Evolutionary conservation across 371 early-diverging fungal species (phyloP).

Genomic region (Rhizopus arrhizus): DNA sequence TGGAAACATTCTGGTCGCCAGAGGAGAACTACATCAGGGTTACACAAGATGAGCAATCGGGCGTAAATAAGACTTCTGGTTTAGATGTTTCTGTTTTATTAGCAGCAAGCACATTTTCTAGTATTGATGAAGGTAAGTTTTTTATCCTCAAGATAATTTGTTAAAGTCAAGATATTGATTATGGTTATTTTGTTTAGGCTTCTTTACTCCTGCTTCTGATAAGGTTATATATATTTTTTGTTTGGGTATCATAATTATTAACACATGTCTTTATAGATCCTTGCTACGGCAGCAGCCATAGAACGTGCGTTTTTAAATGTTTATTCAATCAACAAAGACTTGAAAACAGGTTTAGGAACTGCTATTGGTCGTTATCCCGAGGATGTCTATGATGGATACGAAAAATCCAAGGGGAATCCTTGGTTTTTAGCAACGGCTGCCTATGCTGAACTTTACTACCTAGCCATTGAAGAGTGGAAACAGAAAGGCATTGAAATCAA

Average conservation of each 20-base stretch:
- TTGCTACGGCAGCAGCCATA: constrained; percentile 47
- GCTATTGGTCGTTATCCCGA: constrained; percentile 70
- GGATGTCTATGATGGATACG: constrained; percentile 66
- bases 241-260: neutral
- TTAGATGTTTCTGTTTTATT: constrained; percentile 67
- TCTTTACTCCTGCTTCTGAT: constrained; percentile 53
- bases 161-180: too few species aligned
- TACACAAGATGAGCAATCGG: constrained; percentile 44
- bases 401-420: constrained; percentile 59
- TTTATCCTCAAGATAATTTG: neutral
- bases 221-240: constrained; percentile 9
- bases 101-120: constrained; percentile 56
- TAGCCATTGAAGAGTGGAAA: constrained; percentile 35
- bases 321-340: constrained; percentile 53
- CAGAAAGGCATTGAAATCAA: constrained; percentile 43
- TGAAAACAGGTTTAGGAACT: constrained; percentile 24
- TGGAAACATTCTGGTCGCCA: constrained; percentile 53
- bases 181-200: constrained; percentile 15
- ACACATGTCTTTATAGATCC: constrained; percentile 23
- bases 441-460: constrained; percentile 67
- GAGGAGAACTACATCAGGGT: constrained; percentile 34
- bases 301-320: constrained; percentile 37
- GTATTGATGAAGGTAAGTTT: constrained; percentile 31
- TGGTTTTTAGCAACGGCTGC: constrained; percentile 67
- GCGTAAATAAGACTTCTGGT: constrained; percentile 42